Conservation (phyloP, 305 asterid genomes). For the Fraxinus angustifolia region DNA sequence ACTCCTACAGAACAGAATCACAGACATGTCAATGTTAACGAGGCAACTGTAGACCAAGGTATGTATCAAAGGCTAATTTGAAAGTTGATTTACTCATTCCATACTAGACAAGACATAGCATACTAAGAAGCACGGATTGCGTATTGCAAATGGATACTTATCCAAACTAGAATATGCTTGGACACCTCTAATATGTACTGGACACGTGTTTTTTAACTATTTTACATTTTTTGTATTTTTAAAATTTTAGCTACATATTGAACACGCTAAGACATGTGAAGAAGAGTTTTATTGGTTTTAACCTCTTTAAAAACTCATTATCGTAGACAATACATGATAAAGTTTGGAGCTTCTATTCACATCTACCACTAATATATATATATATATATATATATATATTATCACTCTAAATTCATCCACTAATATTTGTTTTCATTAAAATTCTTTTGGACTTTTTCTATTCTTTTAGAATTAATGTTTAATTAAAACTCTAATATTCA, state of each 20-base stretch:
- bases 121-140: not conserved
- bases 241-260: not conserved
- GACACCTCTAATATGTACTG: not conserved
- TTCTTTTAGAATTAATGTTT: too few species aligned
- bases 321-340: not conserved
- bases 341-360: too few species aligned
- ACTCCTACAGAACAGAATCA: not conserved
- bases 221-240: too few species aligned
- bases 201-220: not conserved
- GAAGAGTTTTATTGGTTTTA: not conserved
- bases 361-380: too few species aligned
- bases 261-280: not conserved
- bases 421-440: too few species aligned
- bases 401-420: too few species aligned
- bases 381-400: too few species aligned
- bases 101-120: not conserved
- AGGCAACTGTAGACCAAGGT: not conserved
- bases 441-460: too few species aligned
- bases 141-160: not conserved
- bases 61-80: not conserved
- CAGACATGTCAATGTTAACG: not conserved
- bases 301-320: not conserved
- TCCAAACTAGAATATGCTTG: not conserved
- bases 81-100: not conserved
- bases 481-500: too few species aligned